Conservation (phyloP, 371 early-diverging fungal genomes). For the Dipsacomyces acuminosporus region DNA sequence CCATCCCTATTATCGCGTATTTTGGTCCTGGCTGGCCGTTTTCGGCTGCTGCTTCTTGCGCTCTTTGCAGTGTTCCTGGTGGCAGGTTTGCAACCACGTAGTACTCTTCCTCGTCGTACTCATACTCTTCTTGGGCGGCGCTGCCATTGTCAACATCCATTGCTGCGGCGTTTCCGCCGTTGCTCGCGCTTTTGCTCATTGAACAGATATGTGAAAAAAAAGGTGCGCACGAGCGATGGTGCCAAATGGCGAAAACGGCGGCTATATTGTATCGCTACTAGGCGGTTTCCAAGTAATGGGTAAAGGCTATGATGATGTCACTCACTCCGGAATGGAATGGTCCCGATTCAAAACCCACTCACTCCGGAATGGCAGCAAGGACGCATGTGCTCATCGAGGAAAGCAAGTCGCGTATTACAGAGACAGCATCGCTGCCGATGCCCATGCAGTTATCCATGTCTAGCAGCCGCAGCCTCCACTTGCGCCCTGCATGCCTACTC, state of each 20-base stretch:
- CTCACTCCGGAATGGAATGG: not conserved
- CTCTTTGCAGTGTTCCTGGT: not conserved
- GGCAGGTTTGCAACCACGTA: not conserved
- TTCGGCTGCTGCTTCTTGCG: not conserved
- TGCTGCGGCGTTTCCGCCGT: too few relatives aligned
- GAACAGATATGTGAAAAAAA: too few relatives aligned
- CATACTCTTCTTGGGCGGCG: not conserved
- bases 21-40: not conserved
- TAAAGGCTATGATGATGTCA: too few relatives aligned
- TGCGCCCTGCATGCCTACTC: not conserved
- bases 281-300: too few relatives aligned
- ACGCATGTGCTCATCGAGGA: constrained; percentile 19
- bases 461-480: constrained; percentile 23
- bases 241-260: too few relatives aligned
- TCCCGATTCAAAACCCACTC: too few relatives aligned
- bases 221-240: too few relatives aligned
- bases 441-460: constrained; percentile 29
- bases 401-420: constrained; percentile 25
- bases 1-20: not conserved
- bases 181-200: too few relatives aligned
- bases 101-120: not conserved
- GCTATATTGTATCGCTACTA: too few relatives aligned
- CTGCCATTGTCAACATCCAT: too few relatives aligned
- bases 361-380: constrained; percentile 5
- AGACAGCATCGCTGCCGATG: constrained; percentile 35